These are phyloP conservation scores for Fraxinus cuspidata DNA, from an alignment of 257 asterid species.

Conservation along the genomic window DNA sequence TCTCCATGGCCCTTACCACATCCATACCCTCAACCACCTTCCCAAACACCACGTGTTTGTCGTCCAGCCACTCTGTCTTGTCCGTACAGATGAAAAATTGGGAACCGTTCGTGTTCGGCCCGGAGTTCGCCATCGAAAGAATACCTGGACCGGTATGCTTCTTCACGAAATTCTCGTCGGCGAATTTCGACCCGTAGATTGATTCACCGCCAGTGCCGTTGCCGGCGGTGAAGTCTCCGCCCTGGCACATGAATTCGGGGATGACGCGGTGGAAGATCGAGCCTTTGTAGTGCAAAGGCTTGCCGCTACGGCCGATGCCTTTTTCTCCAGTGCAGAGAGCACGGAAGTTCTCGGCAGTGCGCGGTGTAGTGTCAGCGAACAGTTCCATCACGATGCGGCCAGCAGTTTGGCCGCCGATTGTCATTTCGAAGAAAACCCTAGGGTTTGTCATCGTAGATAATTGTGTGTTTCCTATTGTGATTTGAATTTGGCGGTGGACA, in stretches of 20 bases:
- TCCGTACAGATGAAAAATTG: slow-evolving; percentile 32
- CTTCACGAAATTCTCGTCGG: slow-evolving; percentile 28
- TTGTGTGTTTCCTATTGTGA: neutral
- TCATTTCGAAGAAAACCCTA: slow-evolving; percentile 27
- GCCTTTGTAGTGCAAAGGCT: slow-evolving; percentile 31
- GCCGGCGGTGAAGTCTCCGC: slow-evolving; percentile 35
- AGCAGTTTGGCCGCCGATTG: slow-evolving; percentile 19
- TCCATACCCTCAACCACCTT: slow-evolving; percentile 25
- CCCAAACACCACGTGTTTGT: slow-evolving; percentile 37
- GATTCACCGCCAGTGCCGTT: slow-evolving; percentile 37
- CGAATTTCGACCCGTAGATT: slow-evolving; percentile 25
- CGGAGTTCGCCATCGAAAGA: slow-evolving; percentile 35
- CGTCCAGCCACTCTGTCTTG: slow-evolving; percentile 31
- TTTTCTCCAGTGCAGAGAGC: slow-evolving; percentile 33
- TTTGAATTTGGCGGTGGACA: neutral
- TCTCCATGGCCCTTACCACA: slow-evolving; percentile 27
- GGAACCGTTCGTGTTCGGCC: slow-evolving; percentile 32
- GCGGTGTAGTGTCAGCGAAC: slow-evolving; percentile 22
- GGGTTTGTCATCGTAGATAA: slow-evolving; percentile 26
- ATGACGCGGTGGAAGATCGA: slow-evolving; percentile 33
- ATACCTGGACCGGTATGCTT: slow-evolving; percentile 30
- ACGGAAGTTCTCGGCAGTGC: slow-evolving; percentile 33
- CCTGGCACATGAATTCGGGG: slow-evolving; percentile 38
- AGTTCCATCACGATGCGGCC: slow-evolving; percentile 35
- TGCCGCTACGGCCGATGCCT: slow-evolving; percentile 25